Evolutionary conservation across 2,329 filamentous ascomycete species (phyloP), one percentile per base, ranked within the genome.

Genomic region (Monosporascus sp.): DNA sequence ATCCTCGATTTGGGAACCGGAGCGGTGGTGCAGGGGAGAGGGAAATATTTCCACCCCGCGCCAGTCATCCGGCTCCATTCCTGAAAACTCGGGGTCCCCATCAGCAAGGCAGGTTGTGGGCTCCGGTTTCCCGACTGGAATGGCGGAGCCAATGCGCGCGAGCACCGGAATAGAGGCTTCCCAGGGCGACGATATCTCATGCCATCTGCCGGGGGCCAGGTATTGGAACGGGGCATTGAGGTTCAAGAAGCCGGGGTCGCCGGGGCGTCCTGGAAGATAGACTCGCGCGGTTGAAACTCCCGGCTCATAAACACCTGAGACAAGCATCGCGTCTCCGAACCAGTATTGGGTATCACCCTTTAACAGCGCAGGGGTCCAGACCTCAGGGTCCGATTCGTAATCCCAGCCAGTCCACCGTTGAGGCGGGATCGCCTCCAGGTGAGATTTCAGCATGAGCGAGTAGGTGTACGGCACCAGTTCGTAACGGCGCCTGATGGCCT

Each of bases 381-480:
- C 81, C 55, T 83, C 81, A 0, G 82, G 72, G 58, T 90, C 87
- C 0, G 70, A 63, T 63, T 89, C 86, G 60, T 86, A 88, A 26
- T 85, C 86, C 85, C 86, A 89, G 0, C 87, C 87, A 0, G 84
- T 82, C 87, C 87, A 90, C 50, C 86, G 74, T 61, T 89, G 86
- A 0, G 86, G 82, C 1, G 87, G 85, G 0, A 74, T 71, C 0
- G 87, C 87, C 0, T 71, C 76, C 47, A 73, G 68, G 63, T 89
- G 86, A 22, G 82, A 84, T 50, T 81, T 74, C 0, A 90, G 74
- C 44, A 80, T 78, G 1, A 84, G 74, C 0, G 83, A 84, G 68
- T 90, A 90, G 7, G 87, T 77, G 65, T 89, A 90, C 0, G 87
- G 87, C 8, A 90, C 79, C 51, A 90, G 73, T 57, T 86, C 85